Base-by-base conservation (phyloP, 345 rosid species). In the Syzygium jambos region DNA sequence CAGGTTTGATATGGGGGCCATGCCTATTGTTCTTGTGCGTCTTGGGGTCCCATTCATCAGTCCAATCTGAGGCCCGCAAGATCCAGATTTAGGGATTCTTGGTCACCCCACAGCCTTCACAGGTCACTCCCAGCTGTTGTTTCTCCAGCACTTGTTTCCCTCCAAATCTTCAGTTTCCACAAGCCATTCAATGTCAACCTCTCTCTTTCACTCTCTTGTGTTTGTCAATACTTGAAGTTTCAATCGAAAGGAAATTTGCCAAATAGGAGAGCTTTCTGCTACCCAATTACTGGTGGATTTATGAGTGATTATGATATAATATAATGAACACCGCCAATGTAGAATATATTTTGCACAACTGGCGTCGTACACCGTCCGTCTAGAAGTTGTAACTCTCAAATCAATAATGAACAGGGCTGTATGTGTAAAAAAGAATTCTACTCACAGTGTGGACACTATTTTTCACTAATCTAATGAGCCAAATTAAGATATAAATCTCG, bases 371-470 rank as follows among this genome's bases (percentile, higher is more conserved):
- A n/a, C 19, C 19, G 13, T 61, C 38, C 19, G 29, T n/a, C 29
- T 15, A 4, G 8, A 34, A 61, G 34, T 61, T 61, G 15, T 61
- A n/a, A n/a, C 14, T 34, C 19, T 61, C 38, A 13, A 61, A 61
- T 61, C 73, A 13, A 61, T 61, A 9, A 6, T n/a, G 16, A 61
- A 13, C 5, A 13, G 6, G 34, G 17, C 10, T 13, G 9, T 61
- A n/a, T 6, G 38, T 1, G 22, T 9, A 6, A 27, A n/a, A n/a
- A n/a, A n/a, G 1, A 13, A 6, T n/a, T 61, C 5, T 9, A n/a
- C 15, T 2, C 2, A 61, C 6, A 0, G 0, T 15, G 11, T 65
- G 15, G 7, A 19, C 57, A 1, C 8, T 17, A 52, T 6, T 54
- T 55, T 55, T 55, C 3, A 21, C 11, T 3, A 55, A 55, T 21